phyloP scores from a whole-genome alignment of 2,329 filamentous ascomycete species.

The Fusarium equiseti region DNA sequence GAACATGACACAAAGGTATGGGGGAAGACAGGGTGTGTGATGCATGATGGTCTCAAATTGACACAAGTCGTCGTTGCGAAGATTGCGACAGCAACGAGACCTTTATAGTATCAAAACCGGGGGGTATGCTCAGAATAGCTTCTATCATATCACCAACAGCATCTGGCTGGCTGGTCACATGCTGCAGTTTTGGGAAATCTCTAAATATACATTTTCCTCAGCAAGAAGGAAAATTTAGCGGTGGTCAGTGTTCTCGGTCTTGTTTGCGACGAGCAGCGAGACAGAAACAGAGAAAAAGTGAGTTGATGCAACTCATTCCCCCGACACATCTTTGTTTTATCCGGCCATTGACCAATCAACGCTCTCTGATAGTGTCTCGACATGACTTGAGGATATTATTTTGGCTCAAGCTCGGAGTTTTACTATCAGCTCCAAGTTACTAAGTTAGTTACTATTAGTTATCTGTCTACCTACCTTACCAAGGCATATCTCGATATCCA shows the following conservation, averaged over 20 bases:
- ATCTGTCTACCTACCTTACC: constrained; percentile 20
- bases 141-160: constrained; percentile 15
- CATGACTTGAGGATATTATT: constrained; percentile 42
- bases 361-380: constrained; percentile 45
- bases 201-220: constrained; percentile 4
- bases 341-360: constrained; percentile 52
- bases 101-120: constrained; percentile 12
- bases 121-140: constrained; percentile 16
- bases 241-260: constrained; percentile 34
- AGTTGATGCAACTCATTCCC: constrained; percentile 45
- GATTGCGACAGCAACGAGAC: constrained; percentile 35
- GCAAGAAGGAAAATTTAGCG: not conserved
- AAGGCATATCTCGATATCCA: constrained; percentile 25
- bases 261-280: constrained; percentile 43
- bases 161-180: constrained; percentile 8
- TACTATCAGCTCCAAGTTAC: constrained; percentile 21
- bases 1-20: constrained; percentile 21
- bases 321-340: constrained; percentile 40
- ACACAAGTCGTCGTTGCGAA: constrained; percentile 35
- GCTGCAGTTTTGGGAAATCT: constrained; percentile 19
- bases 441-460: constrained; percentile 2
- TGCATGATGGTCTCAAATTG: constrained; percentile 34
- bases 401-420: constrained; percentile 37
- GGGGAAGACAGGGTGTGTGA: constrained; percentile 33
- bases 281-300: constrained; percentile 8